Base-by-base conservation (phyloP, 495 filamentous ascomycete species). In the Peziza echinospora region DNA sequence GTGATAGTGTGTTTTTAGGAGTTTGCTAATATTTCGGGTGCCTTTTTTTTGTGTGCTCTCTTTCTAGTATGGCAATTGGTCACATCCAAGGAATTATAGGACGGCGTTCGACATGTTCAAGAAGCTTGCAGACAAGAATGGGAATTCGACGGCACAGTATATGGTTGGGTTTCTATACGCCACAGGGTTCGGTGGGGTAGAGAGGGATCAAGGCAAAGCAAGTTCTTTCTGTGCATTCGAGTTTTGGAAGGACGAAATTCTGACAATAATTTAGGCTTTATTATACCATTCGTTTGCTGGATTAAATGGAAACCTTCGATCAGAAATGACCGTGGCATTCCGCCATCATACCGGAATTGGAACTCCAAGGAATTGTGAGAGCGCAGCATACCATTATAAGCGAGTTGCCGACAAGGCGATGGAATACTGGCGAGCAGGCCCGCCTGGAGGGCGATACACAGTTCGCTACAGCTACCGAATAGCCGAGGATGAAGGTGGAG, bases 111-210 rank as follows among this genome's bases (percentile, higher is more conserved):
- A 71, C 44, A 72, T 80, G 63, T 99, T 94, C 56, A 69, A 80
- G 47, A 67, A 76, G 44, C 70, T 96, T 5, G 84, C 91, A 1
- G 70, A 70, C 34, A 57, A 78, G 49, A 73, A 77, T 46, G 91
- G 87, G 21, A 96, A 99, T 60, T 77, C 70, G 55, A 84, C 91
- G 19, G 89, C 91, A 0, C 84, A 92, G 62, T 75, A 87, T 61
- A 93, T 96, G 84, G 56, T 99, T 26, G 91, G 87, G 2, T 77
- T 99, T 50, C 85, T 96, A 77, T 89, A 96, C 63, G 84, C 84
- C 30, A 96, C 91, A 8, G 89, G 91, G 1, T 68, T 96, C 49
- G 86, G 81, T 6, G 77, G 73, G 24, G 84, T 94, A 21, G 72
- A 84, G 62, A 73, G 73, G 22, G 84, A 99, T 57, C 89, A 93